Evolutionary conservation across 345 rosid genomes (phyloP).

Genomic region (Populus davidiana): DNA sequence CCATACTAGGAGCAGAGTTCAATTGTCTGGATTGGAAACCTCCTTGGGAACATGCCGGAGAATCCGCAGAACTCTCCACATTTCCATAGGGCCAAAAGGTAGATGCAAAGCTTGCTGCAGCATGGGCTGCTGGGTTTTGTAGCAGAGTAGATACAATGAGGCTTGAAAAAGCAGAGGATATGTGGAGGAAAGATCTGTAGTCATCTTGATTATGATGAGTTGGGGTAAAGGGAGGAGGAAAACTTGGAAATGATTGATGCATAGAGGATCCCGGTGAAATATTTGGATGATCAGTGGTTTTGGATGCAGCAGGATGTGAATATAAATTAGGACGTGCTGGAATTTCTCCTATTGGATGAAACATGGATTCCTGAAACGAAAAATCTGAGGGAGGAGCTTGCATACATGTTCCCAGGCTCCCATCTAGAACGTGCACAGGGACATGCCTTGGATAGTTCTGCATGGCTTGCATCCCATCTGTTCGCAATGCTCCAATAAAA

Average conservation of each 20-base stretch:
- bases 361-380: constrained; percentile 44
- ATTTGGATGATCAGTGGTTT: constrained; percentile 45
- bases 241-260: constrained; percentile 49
- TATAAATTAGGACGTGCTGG: constrained; percentile 38
- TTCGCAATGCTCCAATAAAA: constrained; percentile 22
- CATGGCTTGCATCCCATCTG: constrained; percentile 47
- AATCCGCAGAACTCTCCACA: constrained; percentile 46
- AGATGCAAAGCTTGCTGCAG: constrained; percentile 80
- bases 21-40: constrained; percentile 40
- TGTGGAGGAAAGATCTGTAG: constrained; percentile 62
- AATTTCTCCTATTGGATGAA: constrained; percentile 46
- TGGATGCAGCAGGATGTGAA: constrained; percentile 52
- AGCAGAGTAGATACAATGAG: constrained; percentile 62
- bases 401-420: constrained; percentile 42
- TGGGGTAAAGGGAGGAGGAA: constrained; percentile 49
- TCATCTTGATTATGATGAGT: constrained; percentile 55
- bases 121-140: constrained; percentile 84
- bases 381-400: constrained; percentile 43
- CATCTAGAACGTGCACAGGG: constrained; percentile 57
- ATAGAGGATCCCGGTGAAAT: constrained; percentile 35
- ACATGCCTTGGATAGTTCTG: constrained; percentile 72
- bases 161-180: constrained; percentile 70
- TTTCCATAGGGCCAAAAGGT: constrained; percentile 68
- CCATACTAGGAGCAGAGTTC: constrained; percentile 55
- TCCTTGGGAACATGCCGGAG: constrained; percentile 44